Base-by-base conservation (phyloP, 2,329 filamentous ascomycete species). In the Cladosporium cucumerinum region DNA sequence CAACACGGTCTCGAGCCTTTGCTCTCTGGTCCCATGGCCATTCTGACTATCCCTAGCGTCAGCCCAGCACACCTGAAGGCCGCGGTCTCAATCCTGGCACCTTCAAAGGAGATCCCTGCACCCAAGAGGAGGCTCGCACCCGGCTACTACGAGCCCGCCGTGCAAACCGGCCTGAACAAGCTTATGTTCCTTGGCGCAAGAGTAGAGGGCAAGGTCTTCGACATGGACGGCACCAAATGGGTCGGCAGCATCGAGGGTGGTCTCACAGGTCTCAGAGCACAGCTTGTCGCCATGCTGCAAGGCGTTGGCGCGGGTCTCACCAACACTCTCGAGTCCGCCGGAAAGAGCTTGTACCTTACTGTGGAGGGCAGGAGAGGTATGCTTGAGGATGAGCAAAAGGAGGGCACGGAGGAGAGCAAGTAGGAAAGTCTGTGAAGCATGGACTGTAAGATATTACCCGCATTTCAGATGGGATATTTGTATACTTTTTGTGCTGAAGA, bases 131-230 rank as follows among this genome's bases (percentile, higher is more conserved):
- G 85, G 77, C 88, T 86, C 71, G 92, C 85, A 72, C 93, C 94
- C 0, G 88, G 88, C 14, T 97, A 93, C 78, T 85, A 96, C 76
- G 94, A 97, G 64, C 84, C 87, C 0, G 78, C 84, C 1, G 91
- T 94, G 63, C 93, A 97, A 78, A 86, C 82, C 69, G 95, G 91
- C 8, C 77, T 99, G 70, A 87, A 92, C 73, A 99, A 99, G 80
- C 79, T 99, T 68, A 83, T 96, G 76, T 79, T 99, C 36, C 80
- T 99, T 16, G 95, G 93, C 61, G 93, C 93, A 16, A 85, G 95
- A 60, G 86, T 97, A 32, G 95, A 99, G 74, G 91, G 91, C 68
- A 89, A 87, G 77, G 86, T 92, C 34, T 93, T 97, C 72, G 93
- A 97, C 74, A 78, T 85, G 55, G 87, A 89, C 12, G 90, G 90